phyloP scores from a whole-genome alignment of 2,329 filamentous ascomycete species.

The Diplocarpon mali region DNA sequence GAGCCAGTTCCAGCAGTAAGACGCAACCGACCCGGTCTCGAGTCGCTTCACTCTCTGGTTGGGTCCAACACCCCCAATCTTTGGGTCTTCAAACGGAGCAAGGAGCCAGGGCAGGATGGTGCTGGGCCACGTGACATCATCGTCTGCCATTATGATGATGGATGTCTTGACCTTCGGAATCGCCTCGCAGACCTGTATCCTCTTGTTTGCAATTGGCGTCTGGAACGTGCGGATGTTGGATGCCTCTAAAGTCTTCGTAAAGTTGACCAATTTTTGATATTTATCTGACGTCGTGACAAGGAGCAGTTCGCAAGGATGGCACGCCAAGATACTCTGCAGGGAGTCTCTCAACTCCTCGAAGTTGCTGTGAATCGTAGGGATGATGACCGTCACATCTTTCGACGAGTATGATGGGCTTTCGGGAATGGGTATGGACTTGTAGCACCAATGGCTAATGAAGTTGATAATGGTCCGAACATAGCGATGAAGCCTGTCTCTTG shows the following conservation, averaged over 20 bases:
- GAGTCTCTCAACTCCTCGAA: conserved; percentile 77
- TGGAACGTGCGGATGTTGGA: conserved; percentile 63
- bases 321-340: conserved; percentile 63
- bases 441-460: conserved; percentile 73
- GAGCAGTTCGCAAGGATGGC: conserved; percentile 61
- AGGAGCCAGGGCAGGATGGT: conserved; percentile 85
- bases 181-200: conserved; percentile 83
- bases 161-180: conserved; percentile 73
- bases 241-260: conserved; percentile 48
- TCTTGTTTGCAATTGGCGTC: conserved; percentile 85
- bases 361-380: conserved; percentile 81
- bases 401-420: conserved; percentile 57
- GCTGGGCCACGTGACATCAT: conserved; percentile 86
- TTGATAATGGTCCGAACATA: conserved; percentile 82
- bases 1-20: conserved; percentile 74
- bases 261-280: conserved; percentile 52
- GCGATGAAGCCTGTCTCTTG: conserved; percentile 59
- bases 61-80: conserved; percentile 83
- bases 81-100: conserved; percentile 76
- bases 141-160: conserved; percentile 88
- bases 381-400: conserved; percentile 84
- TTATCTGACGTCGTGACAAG: conserved; percentile 82
- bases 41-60: conserved; percentile 72
- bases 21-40: conserved; percentile 44
- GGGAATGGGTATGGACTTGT: conserved; percentile 74